phyloP scores from a whole-genome alignment of 169 alveolate genomes.

The Eimeria falciformis region DNA sequence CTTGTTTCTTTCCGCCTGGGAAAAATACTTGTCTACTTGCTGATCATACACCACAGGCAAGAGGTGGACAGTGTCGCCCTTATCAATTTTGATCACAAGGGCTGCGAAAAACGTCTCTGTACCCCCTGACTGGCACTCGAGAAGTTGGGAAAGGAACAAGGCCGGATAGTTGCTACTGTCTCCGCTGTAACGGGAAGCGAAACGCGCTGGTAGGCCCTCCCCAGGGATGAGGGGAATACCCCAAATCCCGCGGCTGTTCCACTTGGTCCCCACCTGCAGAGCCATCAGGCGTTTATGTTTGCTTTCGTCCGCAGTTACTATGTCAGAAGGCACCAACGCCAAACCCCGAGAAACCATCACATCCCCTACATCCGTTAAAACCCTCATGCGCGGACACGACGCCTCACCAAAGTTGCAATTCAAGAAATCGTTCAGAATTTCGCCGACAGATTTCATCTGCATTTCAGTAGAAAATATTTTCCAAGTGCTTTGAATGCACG shows the following conservation, averaged over 20 bases:
- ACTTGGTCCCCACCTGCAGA: background rate
- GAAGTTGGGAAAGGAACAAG: background rate
- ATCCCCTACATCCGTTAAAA: background rate
- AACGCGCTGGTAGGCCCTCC: background rate
- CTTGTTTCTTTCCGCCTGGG: background rate
- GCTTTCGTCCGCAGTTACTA: background rate
- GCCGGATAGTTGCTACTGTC: constrained; percentile 8
- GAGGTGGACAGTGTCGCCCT: constrained; percentile 18
- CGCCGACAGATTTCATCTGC: too few species aligned
- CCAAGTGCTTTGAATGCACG: too few species aligned
- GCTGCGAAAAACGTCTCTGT: background rate
- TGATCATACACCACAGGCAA: constrained; percentile 20
- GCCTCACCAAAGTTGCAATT: background rate
- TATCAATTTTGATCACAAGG: background rate
- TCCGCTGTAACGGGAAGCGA: background rate
- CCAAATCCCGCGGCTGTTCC: background rate
- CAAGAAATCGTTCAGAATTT: too few species aligned
- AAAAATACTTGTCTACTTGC: background rate
- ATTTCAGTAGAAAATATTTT: background rate
- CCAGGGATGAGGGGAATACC: background rate
- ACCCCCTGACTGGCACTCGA: background rate
- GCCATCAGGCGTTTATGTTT: background rate
- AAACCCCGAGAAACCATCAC: constrained; percentile 6
- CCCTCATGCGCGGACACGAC: background rate
- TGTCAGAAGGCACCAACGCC: background rate